Evolutionary conservation across 2,329 filamentous ascomycete genomes (phyloP).

Genomic region (Pseudogymnoascus sp.): DNA sequence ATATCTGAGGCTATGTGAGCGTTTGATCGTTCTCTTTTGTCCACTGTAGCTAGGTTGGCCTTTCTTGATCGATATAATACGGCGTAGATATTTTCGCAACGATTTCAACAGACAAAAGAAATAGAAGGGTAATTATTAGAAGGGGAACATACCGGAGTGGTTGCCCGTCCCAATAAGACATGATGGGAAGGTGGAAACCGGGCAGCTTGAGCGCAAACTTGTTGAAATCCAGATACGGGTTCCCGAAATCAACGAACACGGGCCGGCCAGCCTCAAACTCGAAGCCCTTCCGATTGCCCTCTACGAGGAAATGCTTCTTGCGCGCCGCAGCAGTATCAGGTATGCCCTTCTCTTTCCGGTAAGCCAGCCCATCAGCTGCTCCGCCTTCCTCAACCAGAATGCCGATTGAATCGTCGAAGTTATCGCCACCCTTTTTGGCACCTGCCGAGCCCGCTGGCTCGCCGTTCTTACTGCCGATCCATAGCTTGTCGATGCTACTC

Average conservation of each 20-base stretch:
- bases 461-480: constrained; percentile 44
- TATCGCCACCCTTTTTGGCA: constrained; percentile 21
- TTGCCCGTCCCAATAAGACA: constrained; percentile 76
- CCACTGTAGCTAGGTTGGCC: constrained; percentile 15
- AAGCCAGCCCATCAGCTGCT: constrained; percentile 44
- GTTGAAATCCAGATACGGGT: constrained; percentile 85
- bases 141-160: constrained; percentile 53
- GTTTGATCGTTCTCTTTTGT: constrained; percentile 35
- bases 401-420: constrained; percentile 40
- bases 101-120: neutral
- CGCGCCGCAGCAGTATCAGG: constrained; percentile 45
- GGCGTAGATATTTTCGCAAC: neutral
- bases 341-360: constrained; percentile 39
- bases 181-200: constrained; percentile 63
- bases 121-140: constrained; percentile 10
- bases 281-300: constrained; percentile 43
- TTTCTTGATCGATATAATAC: constrained; percentile 4
- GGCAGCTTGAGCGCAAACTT: constrained; percentile 65
- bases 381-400: constrained; percentile 59
- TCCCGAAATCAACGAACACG: constrained; percentile 66
- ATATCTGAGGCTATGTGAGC: constrained; percentile 83
- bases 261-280: constrained; percentile 45
- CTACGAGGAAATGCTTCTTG: constrained; percentile 51
- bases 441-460: constrained; percentile 12
- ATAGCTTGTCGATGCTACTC: constrained; percentile 69